Evolutionary conservation across 2,329 filamentous ascomycete genomes (phyloP), one percentile per base, ranked within the genome.

Genomic region (Boeremia lycopersici): DNA sequence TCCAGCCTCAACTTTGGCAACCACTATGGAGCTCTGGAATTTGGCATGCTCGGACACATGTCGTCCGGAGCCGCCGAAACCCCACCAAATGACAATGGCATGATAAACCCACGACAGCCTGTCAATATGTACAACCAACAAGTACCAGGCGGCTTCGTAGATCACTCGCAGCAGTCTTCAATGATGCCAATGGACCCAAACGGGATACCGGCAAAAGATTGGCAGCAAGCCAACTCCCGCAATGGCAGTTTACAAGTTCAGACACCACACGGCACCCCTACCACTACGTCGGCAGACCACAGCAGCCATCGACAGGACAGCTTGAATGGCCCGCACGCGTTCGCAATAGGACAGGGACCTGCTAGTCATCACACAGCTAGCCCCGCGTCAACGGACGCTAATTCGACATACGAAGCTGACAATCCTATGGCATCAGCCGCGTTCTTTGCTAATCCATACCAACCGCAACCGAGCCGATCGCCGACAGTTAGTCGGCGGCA

Each of bases 21-120:
- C 71, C 91, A 96, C 61, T 99, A 98, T 71, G 93, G 93, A 56
- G 93, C 93, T 15, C 83, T 96, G 74, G 95, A 98, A 74, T 97
- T 98, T 73, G 90, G 92, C 48, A 97, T 98, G 85, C 84, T 99
- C 0, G 92, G 91, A 26, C 93, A 98, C 73, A 96, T 99, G 90
- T 91, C 91, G 56, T 91, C 90, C n/a, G 90, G 90, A 12, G 89
- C 90, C 12, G 89, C 87, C n/a, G 90, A 95, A 64, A 90, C 87
- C 13, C 86, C 89, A 6, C 85, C 89, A 5, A 86, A 86, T 49
- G 90, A 95, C 55, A 73, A 67, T 38, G 65, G 59, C 48, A 57
- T 73, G 59, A 69, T 74, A 49, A 74, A 70, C 43, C 59, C 69
- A 6, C 72, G 71, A 42, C 70, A 72, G 26, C 55, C 66, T 17